phyloP scores from a whole-genome alignment of 2,329 filamentous ascomycete genomes.

The Colletotrichum sp. region DNA sequence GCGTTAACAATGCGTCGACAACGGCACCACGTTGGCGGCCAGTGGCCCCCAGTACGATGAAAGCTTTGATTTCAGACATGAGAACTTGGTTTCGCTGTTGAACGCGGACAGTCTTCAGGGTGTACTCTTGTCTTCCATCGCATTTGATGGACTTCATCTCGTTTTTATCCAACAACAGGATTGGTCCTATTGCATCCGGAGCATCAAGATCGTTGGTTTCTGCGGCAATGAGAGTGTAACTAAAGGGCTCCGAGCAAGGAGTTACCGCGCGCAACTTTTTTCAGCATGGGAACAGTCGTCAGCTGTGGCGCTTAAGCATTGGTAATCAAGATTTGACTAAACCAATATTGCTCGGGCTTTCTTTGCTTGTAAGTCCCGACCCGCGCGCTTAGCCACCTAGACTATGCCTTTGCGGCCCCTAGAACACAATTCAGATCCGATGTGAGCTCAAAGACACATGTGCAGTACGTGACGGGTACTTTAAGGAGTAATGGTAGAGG shows the following conservation, averaged over 20 bases:
- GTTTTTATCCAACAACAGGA: background rate
- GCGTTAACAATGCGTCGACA: conserved; percentile 27
- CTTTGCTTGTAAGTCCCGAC: background rate
- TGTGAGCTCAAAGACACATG: background rate
- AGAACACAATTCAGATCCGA: background rate
- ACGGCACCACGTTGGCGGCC: conserved; percentile 34
- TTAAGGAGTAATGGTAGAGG: background rate
- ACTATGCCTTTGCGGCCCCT: background rate
- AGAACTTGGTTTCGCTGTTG: background rate
- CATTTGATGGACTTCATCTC: background rate
- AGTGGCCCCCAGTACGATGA: conserved; percentile 32
- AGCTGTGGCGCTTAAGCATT: background rate
- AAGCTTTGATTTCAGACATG: conserved; percentile 4
- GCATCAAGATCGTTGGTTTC: background rate
- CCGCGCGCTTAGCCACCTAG: background rate
- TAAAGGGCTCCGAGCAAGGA: background rate
- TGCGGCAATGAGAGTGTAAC: background rate
- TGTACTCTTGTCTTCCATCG: background rate
- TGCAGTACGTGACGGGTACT: background rate
- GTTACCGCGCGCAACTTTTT: background rate
- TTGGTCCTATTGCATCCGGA: background rate
- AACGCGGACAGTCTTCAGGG: background rate
- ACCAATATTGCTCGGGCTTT: background rate
- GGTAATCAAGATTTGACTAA: background rate
- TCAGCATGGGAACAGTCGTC: background rate